Percentiles rank a stretch among this genome's conserved stretches.
phyloP scores from a whole-genome alignment of 306 rosid species.

The Lathyrus oleraceus region DNA sequence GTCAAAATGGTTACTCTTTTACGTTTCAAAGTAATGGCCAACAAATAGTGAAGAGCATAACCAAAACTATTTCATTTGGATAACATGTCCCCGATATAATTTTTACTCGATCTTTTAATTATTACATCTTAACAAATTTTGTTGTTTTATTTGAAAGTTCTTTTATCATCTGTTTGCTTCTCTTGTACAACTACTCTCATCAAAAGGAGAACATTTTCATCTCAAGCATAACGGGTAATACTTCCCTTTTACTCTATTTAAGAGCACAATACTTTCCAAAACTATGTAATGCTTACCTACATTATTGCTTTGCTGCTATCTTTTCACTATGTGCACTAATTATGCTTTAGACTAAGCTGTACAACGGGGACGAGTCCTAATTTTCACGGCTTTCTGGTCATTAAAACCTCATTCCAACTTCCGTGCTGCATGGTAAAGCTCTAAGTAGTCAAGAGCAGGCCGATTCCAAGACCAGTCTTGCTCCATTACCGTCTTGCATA shows the following conservation, averaged over 20 bases:
- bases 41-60: neutral
- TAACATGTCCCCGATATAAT: neutral
- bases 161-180: neutral
- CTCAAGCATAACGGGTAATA: neutral
- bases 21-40: neutral
- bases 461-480: constrained; percentile 99
- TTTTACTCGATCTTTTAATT: neutral
- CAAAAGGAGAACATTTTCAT: neutral
- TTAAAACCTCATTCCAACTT: constrained; percentile 45
- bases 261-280: constrained; percentile 15
- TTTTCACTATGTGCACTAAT: constrained; percentile 36
- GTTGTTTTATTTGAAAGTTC: neutral
- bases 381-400: constrained; percentile 14
- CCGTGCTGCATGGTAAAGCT: constrained; percentile 89
- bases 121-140: neutral
- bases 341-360: constrained; percentile 44
- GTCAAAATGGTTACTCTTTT: too few species aligned
- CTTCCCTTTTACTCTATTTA: constrained; percentile 1
- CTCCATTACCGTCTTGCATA: constrained; percentile 94
- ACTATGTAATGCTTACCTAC: constrained; percentile 37
- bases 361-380: constrained; percentile 40
- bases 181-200: neutral
- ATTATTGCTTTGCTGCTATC: constrained; percentile 36
- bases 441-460: constrained; percentile 93
- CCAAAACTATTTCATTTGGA: neutral